Conservation (phyloP, 768 basidiomycete species). For the Suillus subaureus region DNA sequence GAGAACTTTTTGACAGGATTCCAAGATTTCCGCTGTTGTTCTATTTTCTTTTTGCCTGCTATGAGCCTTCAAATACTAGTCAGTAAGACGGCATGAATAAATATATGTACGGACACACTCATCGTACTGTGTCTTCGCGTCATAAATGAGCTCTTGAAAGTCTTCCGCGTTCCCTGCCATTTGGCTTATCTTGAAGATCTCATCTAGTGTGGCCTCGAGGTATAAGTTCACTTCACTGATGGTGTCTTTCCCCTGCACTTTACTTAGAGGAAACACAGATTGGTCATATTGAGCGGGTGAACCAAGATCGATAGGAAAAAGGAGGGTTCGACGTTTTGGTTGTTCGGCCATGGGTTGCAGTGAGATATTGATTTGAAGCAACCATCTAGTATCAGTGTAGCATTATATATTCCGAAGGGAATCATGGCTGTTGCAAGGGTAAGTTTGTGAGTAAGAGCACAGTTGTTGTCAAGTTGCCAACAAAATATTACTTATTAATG, state of each 20-base stretch:
- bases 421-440: too few relatives aligned
- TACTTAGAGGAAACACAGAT: constrained; percentile 12
- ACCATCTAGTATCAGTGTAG: neutral
- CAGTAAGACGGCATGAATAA: neutral
- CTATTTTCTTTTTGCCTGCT: neutral
- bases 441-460: too few relatives aligned
- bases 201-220: constrained; percentile 17
- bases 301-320: constrained; percentile 14
- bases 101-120: neutral
- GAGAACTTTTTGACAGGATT: constrained; percentile 9
- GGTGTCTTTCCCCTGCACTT: neutral
- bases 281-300: constrained; percentile 2
- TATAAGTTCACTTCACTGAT: constrained; percentile 2
- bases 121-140: constrained; percentile 9
- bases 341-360: neutral
- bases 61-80: neutral
- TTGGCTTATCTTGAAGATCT: constrained; percentile 7
- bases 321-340: neutral
- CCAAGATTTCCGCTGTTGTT: constrained; percentile 4
- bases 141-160: neutral
- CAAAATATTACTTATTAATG: too few relatives aligned
- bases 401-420: constrained; percentile 3
- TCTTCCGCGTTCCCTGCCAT: neutral
- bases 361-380: neutral
- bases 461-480: too few relatives aligned